A percentile compares a stretch with the other conserved stretches of the same genome.
These are phyloP conservation scores for Anaeromyces robustus DNA, from an alignment of 192 early-diverging fungal species.

Conservation along the genomic window DNA sequence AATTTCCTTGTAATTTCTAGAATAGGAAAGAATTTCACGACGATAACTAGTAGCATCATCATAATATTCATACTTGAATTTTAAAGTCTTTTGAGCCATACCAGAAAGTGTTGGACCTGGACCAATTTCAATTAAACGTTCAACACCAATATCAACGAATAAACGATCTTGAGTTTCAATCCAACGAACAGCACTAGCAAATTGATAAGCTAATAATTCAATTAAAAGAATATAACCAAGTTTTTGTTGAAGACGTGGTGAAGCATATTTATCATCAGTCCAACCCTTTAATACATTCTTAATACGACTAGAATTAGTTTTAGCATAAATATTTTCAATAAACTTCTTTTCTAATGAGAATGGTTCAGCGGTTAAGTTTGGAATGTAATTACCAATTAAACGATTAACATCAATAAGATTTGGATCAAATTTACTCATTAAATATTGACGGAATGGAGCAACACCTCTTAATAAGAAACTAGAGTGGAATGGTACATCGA, in stretches of 20 bases:
- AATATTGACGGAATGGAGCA: slow-evolving; percentile 74
- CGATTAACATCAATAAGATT: slow-evolving; percentile 65
- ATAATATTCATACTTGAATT: slow-evolving; percentile 92
- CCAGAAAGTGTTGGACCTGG: slow-evolving; percentile 76
- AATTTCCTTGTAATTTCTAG: slow-evolving; percentile 84
- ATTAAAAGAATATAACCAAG: slow-evolving; percentile 71
- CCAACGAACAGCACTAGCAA: slow-evolving; percentile 87
- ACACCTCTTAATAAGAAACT: slow-evolving; percentile 83
- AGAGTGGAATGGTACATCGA: slow-evolving; percentile 97
- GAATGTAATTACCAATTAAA: slow-evolving; percentile 78
- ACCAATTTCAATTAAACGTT: slow-evolving; percentile 80
- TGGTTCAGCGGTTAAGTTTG: slow-evolving; percentile 82
- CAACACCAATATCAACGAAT: slow-evolving; percentile 64
- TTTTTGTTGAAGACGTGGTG: slow-evolving; percentile 69
- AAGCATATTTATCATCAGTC: slow-evolving; percentile 48
- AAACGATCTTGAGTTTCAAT: slow-evolving; percentile 82
- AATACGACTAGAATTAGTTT: slow-evolving; percentile 62
- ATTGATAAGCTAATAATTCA: slow-evolving; percentile 83
- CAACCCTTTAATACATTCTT: slow-evolving; percentile 62
- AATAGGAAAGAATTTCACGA: slow-evolving; percentile 73
- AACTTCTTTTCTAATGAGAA: slow-evolving; percentile 66
- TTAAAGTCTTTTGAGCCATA: slow-evolving; percentile 85
- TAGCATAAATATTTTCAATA: slow-evolving; percentile 48
- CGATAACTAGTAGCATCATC: slow-evolving; percentile 83
- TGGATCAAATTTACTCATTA: slow-evolving; percentile 70